Percentiles rank a stretch among this genome's conserved stretches.
Evolutionary conservation across 805 yeast species (phyloP).

Genomic region (Candida xyloterini): DNA sequence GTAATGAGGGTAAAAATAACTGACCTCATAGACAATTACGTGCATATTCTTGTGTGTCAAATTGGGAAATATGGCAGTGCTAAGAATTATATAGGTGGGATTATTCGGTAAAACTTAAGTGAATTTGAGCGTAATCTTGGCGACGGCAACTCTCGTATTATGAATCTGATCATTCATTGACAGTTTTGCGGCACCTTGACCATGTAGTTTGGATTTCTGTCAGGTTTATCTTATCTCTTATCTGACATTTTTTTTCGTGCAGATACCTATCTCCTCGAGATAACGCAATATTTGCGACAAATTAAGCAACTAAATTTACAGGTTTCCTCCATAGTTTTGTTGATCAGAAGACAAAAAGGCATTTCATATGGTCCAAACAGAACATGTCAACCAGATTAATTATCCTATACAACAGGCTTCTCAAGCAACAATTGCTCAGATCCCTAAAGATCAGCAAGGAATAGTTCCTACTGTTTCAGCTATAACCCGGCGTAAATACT

Average conservation of each 20-base stretch:
- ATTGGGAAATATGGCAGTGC: slow-evolving; percentile 9
- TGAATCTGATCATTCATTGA: no score
- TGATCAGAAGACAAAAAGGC: neutral
- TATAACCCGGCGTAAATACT: slow-evolving; percentile 48
- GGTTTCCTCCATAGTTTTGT: slow-evolving; percentile 4
- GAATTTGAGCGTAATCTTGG: neutral
- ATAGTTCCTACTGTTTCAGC: slow-evolving; percentile 19
- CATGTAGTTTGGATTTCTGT: neutral
- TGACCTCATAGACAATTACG: neutral
- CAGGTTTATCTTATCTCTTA: slow-evolving; percentile 10
- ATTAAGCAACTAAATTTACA: slow-evolving; percentile 8
- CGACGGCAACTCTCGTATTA: neutral
- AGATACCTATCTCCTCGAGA: slow-evolving; percentile 14
- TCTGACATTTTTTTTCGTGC: slow-evolving; percentile 11
- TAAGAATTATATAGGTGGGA: neutral
- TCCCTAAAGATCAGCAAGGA: slow-evolving; percentile 23
- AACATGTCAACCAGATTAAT: slow-evolving; percentile 15
- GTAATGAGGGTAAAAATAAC: slow-evolving; percentile 1
- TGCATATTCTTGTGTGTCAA: slow-evolving; percentile 7
- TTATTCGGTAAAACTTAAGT: neutral
- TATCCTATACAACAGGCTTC: slow-evolving; percentile 27
- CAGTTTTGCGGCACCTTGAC: neutral
- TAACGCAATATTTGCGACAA: slow-evolving; percentile 12
- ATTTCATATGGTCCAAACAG: slow-evolving; percentile 3
- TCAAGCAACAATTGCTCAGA: slow-evolving; percentile 7